Conservation (phyloP, 768 basidiomycete species). For the Gloeostereum incarnatum region DNA sequence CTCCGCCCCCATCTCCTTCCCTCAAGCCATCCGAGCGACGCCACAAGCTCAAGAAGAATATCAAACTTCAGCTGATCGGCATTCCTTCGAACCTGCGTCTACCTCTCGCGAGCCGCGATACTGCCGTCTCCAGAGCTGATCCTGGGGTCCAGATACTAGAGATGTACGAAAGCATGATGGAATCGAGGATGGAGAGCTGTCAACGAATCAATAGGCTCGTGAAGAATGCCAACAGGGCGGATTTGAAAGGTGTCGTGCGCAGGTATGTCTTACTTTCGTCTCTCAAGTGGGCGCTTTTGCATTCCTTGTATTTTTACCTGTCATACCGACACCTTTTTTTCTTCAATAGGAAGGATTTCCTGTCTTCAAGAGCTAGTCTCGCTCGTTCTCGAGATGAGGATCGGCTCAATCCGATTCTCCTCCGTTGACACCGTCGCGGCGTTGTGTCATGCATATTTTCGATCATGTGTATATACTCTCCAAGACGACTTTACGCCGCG, state of each 20-base stretch:
- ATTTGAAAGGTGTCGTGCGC: constrained; percentile 9
- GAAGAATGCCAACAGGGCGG: constrained; percentile 28
- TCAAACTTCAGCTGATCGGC: background rate
- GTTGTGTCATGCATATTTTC: too few species aligned
- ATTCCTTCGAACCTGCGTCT: background rate
- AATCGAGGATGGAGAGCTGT: constrained; percentile 70
- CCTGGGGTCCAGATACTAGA: constrained; percentile 46
- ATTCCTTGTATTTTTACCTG: too few species aligned
- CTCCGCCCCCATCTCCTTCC: background rate
- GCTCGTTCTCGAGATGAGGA: too few species aligned
- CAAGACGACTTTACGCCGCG: too few species aligned
- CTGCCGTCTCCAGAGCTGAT: constrained; percentile 17
- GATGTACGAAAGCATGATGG: constrained; percentile 65
- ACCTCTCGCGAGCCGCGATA: constrained; percentile 14
- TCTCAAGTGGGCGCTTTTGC: too few species aligned
- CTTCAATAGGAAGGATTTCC: too few species aligned
- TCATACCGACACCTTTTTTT: too few species aligned
- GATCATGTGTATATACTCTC: too few species aligned
- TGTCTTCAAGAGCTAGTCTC: too few species aligned
- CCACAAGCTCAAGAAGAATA: constrained; percentile 1
- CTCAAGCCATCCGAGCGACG: background rate
- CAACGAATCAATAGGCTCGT: constrained; percentile 54
- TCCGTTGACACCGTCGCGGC: too few species aligned
- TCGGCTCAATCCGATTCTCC: too few species aligned
- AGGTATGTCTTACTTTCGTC: too few species aligned